Base-by-base conservation (phyloP, 768 basidiomycete species). In the Tylopilus sp. region DNA sequence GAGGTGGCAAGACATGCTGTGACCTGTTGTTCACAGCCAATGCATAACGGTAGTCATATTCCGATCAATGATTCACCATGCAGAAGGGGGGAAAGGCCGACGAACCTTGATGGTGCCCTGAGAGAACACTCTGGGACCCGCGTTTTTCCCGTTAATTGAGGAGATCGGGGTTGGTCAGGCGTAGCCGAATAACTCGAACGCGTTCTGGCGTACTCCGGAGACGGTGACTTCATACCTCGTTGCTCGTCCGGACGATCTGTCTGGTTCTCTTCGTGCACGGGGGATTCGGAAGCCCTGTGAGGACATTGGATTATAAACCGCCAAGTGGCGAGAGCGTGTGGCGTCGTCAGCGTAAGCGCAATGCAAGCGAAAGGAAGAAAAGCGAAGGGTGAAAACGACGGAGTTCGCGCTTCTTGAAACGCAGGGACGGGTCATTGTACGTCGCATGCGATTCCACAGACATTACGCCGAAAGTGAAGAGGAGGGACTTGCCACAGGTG, bases 1-100 rank as follows among this genome's bases (percentile, higher is more conserved):
- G 57, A 56, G 68, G 61, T 57, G 68, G 68, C 54, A 68, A 58
- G 50, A 55, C 70, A 68, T 70, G 68, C 63, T 63, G 70, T 52
- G 56, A 56, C 66, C 67, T 65, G 66, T 58, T 62, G 68, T 59
- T 65, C 60, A 60, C 60, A 61, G 58, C 30, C 54, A 62, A 58
- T 62, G 47, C 43, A 58, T 61, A 53, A 22, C 29, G n/a, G n/a
- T n/a, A 47, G 55, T 36, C 54, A 50, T 49, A 53, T 67, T 52
- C 58, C 65, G 63, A 67, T 68, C 63, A 69, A 45, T 50, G 37
- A 43, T 45, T 61, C 56, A 52, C 52, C 37, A 31, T 42, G 45
- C 37, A 54, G 19, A 50, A 38, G 37, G 41, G 34, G n/a, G 45
- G 53, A 50, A 48, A 55, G 56, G 58, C 48, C 14, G 59, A 65